Conservation (phyloP, 768 basidiomycete species). For the Lenzites betulinus region DNA sequence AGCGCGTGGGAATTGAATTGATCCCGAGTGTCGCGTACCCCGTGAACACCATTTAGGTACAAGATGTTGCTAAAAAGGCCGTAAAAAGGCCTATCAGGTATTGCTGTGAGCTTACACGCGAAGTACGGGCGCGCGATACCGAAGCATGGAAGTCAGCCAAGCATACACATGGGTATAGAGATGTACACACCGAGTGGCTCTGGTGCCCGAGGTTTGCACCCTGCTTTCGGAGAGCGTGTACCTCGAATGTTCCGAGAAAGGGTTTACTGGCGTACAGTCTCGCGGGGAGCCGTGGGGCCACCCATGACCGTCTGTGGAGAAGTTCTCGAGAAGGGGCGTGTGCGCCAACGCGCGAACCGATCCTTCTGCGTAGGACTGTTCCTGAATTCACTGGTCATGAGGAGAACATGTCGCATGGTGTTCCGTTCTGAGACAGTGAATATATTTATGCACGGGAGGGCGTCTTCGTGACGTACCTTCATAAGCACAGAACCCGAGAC, state of each 20-base stretch:
- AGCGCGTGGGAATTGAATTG: neutral
- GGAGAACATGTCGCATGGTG: neutral
- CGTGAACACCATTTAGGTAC: neutral
- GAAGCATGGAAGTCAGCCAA: neutral
- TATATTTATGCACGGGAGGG: neutral
- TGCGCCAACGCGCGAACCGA: too few relatives aligned
- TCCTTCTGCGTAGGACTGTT: neutral
- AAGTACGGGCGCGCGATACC: neutral
- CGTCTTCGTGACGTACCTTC: neutral
- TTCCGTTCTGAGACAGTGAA: neutral
- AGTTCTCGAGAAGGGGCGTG: too few relatives aligned
- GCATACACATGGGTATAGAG: neutral
- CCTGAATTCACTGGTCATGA: neutral
- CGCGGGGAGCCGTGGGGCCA: too few relatives aligned
- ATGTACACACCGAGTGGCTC: neutral
- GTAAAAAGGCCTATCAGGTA: constrained; percentile 8
- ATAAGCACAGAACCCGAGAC: neutral
- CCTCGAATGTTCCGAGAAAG: too few relatives aligned
- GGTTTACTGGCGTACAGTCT: too few relatives aligned
- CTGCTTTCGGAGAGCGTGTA: too few relatives aligned
- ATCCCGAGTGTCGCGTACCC: neutral
- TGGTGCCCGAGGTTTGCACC: neutral
- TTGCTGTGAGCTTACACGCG: neutral
- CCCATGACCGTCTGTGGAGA: too few relatives aligned
- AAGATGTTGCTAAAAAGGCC: neutral